Evolutionary conservation across 139 green algal genomes (phyloP).

Genomic region (Closterium sp.): DNA sequence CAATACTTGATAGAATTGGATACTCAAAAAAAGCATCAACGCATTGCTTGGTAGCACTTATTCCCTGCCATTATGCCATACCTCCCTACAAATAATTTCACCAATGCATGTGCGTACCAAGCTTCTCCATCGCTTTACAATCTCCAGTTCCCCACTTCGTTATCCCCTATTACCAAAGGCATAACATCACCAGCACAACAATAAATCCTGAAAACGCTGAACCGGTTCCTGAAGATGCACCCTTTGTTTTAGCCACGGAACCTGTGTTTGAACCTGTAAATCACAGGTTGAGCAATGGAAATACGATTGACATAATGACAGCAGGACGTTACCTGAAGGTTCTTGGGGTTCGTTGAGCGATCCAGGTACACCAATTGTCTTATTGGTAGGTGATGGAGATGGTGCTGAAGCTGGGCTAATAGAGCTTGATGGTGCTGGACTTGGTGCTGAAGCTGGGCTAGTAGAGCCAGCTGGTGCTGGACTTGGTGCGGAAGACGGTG

Average conservation of each 20-base stretch:
- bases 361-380: neutral
- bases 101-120: neutral
- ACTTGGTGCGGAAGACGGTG: neutral
- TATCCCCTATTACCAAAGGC: neutral
- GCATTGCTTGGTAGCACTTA: neutral
- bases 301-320: neutral
- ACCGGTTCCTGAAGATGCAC: neutral
- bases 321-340: neutral
- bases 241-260: neutral
- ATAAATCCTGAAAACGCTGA: neutral
- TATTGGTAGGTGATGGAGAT: neutral
- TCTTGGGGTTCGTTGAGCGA: neutral
- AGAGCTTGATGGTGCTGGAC: neutral
- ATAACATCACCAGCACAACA: neutral
- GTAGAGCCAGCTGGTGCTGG: neutral
- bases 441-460: neutral
- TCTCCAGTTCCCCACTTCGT: neutral
- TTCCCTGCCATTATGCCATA: neutral
- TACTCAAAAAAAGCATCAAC: no score
- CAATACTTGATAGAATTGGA: no score
- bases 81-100: neutral
- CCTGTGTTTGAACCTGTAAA: neutral
- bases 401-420: neutral
- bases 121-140: neutral
- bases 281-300: neutral